Evolutionary conservation across 2,329 filamentous ascomycete species (phyloP), one percentile per base, ranked within the genome.

Genomic region (Cladobotryum mycophilum): DNA sequence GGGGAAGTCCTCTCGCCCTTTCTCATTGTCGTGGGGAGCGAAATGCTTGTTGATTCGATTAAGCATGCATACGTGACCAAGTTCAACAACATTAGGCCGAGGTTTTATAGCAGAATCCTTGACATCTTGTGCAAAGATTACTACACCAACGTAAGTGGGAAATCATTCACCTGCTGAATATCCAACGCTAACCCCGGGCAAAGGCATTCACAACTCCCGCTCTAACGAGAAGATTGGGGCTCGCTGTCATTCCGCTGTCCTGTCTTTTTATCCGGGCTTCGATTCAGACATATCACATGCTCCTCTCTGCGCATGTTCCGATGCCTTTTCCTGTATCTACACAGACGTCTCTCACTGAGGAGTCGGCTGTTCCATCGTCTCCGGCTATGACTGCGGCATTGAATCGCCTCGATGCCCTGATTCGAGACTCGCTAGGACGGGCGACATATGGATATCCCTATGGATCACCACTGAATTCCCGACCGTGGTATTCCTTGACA

Each of bases 1-100:
- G 89, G 88, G 9, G 91, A 96, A 64, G 87, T 99, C 0, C 74
- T 99, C 4, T 91, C 89, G 0, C 95, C 93, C 0, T 99, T 99
- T 59, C 72, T 99, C 12, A 84, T 99, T 7, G 95, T 99, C 0
- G 80, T 99, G 6, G 92, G 91, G 1, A 96, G 90, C 55, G 93
- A 99, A 70, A 96, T 96, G 85, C 72, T 96, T 8, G 93, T 99
- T 2, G 93, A 99, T 69, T 91, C 88, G 81, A 81, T 96, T 67
- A 99, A 99, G 68, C 95, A 99, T 64, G 89, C 89, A 18, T 99
- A 97, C 65, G 95, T 99, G 65, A 91, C 85, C 65, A 99, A 99
- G 65, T 99, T 99, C 74, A 99, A 99, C 75, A 96, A 95, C 60
- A 90, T 91, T 58, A 92, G 93, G 56, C 93, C 93, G 3, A 82